Base-by-base conservation (phyloP, 2,329 filamentous ascomycete species). In the Talaromyces verruculosus region DNA sequence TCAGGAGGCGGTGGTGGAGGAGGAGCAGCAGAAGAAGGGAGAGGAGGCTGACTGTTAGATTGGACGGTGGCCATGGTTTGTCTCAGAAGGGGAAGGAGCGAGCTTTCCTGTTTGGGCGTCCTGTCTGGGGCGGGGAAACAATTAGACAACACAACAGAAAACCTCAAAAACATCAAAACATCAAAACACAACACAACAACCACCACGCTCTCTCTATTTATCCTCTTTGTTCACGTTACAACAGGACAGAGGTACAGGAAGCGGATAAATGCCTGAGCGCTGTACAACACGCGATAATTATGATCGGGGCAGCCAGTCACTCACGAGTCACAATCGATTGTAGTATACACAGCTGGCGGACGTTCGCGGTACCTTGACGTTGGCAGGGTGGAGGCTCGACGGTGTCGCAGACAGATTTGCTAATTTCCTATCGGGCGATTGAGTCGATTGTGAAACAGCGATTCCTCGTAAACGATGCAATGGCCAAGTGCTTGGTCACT, bases 1-100 rank as follows among this genome's bases (percentile, higher is more conserved):
- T 63, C 61, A 22, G 61, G 47, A 35, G 61, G 61, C 17, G 61
- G 61, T 3, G 61, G 53, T 6, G 51, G 51, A 37, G 51, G 30
- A 25, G 10, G 2, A 53, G 35, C 35, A 37, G 35, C 1, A 35
- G 51, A 55, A 39, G 62, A 55, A 28, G 53, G 65, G 68, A 73
- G 76, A 69, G 76, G 74, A 60, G 63, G 69, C 30, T 71, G 65
- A 37, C 57, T 62, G 28, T 63, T 72, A 51, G 78, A 77, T 70
- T 76, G 70, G 65, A 72, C 73, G 63, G 75, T 62, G 55, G 74
- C 72, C 77, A 79, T 79, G 67, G 4, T 43, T 6, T 57, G 53
- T 57, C 51, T 57, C 30, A 37, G 30, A 37, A 37, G 68, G 68
- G 68, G 65, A 58, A 68, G 60, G 47, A 69, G 65, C 63, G 69